Conservation (phyloP, 352 stramenopile genomes). For the Aphanomyces cochlioides region DNA sequence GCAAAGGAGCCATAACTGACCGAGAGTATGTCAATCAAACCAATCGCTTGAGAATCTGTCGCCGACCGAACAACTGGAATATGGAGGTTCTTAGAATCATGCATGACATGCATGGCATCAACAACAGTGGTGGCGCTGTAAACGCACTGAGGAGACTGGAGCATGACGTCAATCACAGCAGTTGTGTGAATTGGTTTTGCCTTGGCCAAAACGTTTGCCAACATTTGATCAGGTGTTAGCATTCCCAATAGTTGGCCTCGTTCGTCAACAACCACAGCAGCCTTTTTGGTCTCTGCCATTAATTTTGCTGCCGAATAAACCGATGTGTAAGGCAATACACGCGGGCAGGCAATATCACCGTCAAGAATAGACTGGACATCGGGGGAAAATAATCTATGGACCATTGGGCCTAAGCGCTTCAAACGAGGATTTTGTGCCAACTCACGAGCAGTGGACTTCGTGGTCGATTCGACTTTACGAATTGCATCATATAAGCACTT, state of each 20-base stretch:
- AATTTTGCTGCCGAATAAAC: conserved; percentile 90
- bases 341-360: conserved; percentile 66
- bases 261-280: conserved; percentile 92
- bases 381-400: conserved; percentile 84
- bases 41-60: conserved; percentile 56
- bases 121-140: conserved; percentile 67
- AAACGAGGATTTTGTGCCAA: conserved; percentile 33
- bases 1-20: conserved; percentile 86
- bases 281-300: conserved; percentile 94
- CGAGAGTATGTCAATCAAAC: conserved; percentile 83
- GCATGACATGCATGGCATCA: conserved; percentile 85
- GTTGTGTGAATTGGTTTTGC: conserved; percentile 90
- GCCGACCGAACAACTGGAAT: conserved; percentile 77
- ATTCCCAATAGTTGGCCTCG: conserved; percentile 91
- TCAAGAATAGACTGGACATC: conserved; percentile 83
- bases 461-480: conserved; percentile 89
- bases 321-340: conserved; percentile 85
- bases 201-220: conserved; percentile 92
- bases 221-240: conserved; percentile 97
- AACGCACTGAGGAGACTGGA: conserved; percentile 69
- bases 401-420: conserved; percentile 75
- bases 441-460: conserved; percentile 52
- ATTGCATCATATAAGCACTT: conserved; percentile 99
- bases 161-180: conserved; percentile 89
- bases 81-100: conserved; percentile 84